A percentile compares a stretch with the other conserved stretches of the same genome.
Conservation (phyloP, 345 rosid species). For the Melaleuca quinquenervia region DNA sequence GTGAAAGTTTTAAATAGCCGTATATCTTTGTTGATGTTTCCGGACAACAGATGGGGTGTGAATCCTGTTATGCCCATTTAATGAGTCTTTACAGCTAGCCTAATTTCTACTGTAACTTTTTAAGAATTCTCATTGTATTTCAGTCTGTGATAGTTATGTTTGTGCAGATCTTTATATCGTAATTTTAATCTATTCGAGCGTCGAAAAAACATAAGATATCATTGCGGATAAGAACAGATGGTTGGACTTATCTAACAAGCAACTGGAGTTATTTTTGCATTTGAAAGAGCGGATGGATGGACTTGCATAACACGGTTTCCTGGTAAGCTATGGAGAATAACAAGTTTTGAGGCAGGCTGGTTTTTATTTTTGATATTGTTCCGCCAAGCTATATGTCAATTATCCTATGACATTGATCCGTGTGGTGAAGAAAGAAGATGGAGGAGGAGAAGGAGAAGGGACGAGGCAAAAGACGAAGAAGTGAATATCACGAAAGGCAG, state of each 20-base stretch:
- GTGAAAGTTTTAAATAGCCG: too few species aligned
- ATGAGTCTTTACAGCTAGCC: neutral
- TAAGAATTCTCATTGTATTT: too few species aligned
- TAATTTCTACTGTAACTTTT: too few species aligned
- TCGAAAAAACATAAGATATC: neutral
- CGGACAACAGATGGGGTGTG: neutral
- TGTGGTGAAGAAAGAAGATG: neutral
- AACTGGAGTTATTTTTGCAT: too few species aligned
- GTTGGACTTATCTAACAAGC: neutral
- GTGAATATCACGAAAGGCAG: neutral
- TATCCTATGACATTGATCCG: neutral
- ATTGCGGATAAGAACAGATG: neutral
- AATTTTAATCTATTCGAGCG: neutral
- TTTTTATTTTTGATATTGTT: neutral
- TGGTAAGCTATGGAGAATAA: too few species aligned
- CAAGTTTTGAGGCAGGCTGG: too few species aligned
- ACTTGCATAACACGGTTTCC: too few species aligned
- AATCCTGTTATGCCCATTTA: neutral
- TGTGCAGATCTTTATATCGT: accelerated
- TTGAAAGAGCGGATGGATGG: too few species aligned
- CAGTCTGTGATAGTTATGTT: too few species aligned
- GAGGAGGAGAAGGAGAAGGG: neutral
- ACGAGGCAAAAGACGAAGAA: neutral
- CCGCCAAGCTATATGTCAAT: neutral
- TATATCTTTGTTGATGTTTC: too few species aligned